Percentiles rank a stretch among this genome's conserved stretches.
These are phyloP conservation scores for Neurospora sp. DNA, from an alignment of 495 filamentous ascomycete species.

Conservation along the genomic window DNA sequence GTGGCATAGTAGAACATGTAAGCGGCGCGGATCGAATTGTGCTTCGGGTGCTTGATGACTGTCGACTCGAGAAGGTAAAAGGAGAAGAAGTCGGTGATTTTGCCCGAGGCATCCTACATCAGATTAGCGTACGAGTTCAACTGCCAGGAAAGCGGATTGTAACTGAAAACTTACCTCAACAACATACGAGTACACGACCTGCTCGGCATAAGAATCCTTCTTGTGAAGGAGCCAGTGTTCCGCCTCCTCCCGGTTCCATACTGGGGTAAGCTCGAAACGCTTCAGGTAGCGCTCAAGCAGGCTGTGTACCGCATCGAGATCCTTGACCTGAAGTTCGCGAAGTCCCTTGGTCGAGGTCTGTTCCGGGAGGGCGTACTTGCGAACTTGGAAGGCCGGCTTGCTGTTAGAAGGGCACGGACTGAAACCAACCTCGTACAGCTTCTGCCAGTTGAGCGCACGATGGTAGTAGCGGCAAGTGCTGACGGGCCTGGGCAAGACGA, in stretches of 20 bases:
- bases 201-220: constrained; percentile 48
- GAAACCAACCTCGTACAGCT: constrained; percentile 89
- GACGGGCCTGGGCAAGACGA: constrained; percentile 80
- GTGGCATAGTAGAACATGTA: constrained; percentile 96
- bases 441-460: constrained; percentile 85
- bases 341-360: constrained; percentile 61
- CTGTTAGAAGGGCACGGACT: constrained; percentile 69
- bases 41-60: constrained; percentile 69
- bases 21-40: constrained; percentile 69
- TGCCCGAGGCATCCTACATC: constrained; percentile 39
- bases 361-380: constrained; percentile 67
- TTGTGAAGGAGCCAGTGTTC: constrained; percentile 80
- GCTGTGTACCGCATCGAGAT: constrained; percentile 64
- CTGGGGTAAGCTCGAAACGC: constrained; percentile 74
- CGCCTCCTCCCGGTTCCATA: constrained; percentile 67
- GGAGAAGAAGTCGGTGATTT: constrained; percentile 92
- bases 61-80: constrained; percentile 93
- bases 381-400: constrained; percentile 70
- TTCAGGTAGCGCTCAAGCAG: constrained; percentile 69
- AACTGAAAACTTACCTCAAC: constrained; percentile 50
- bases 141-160: background rate
- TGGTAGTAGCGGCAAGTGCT: constrained; percentile 93
- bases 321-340: constrained; percentile 69
- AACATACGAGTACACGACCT: constrained; percentile 86
- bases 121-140: background rate